These are phyloP conservation scores for Rubroboletus pulcherrimus DNA, from an alignment of 768 basidiomycete species.

Conservation along the genomic window DNA sequence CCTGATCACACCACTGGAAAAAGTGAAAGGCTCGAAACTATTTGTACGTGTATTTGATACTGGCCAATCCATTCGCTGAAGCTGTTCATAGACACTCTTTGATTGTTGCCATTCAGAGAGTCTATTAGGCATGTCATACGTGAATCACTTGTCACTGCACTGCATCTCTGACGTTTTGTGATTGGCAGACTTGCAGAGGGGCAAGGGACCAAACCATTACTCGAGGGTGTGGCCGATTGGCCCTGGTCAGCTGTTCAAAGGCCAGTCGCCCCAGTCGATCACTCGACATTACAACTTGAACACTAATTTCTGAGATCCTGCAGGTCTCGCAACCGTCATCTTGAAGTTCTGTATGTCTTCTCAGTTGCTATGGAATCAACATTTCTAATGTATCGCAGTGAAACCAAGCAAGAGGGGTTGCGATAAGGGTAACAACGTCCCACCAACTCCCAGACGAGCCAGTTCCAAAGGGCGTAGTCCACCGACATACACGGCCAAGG, in stretches of 20 bases:
- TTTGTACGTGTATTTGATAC: constrained; percentile 11
- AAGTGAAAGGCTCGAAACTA: constrained; percentile 16
- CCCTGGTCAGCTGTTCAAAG: constrained; percentile 14
- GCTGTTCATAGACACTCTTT: constrained; percentile 19
- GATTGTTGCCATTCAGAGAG: constrained; percentile 33
- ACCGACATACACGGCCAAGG: constrained; percentile 1
- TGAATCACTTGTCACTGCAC: not conserved
- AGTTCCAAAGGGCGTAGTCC: constrained; percentile 3
- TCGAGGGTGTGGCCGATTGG: constrained; percentile 15
- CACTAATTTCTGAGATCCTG: not conserved
- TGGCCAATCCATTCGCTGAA: not conserved
- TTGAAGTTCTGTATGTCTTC: constrained; percentile 9
- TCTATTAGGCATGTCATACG: constrained; percentile 17
- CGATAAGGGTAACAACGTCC: not conserved
- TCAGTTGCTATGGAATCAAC: not conserved
- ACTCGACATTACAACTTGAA: not conserved
- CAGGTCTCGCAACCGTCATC: constrained; percentile 8
- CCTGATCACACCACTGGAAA: constrained; percentile 18
- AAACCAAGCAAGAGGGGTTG: not conserved
- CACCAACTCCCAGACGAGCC: constrained; percentile 1
- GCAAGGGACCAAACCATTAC: constrained; percentile 10
- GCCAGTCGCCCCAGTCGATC: not conserved
- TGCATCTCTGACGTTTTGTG: not conserved
- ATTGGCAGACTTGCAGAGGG: constrained; percentile 19
- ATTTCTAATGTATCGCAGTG: constrained; percentile 2